Base-by-base conservation (phyloP, 768 basidiomycete genomes). In the Tricholoma saponaceum region DNA sequence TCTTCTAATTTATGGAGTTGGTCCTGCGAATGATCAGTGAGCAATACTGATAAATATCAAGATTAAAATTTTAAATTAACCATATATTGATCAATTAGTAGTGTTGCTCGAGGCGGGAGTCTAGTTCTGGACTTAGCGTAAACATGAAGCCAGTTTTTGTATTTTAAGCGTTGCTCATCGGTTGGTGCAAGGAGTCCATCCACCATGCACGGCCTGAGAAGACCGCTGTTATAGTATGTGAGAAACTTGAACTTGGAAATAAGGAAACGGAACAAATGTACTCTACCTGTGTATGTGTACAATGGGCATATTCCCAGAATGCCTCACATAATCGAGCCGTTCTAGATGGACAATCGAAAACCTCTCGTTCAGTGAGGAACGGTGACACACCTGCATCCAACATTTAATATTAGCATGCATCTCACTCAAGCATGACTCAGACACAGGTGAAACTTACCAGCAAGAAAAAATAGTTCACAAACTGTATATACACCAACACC, bases 131-230 rank as follows among this genome's bases (percentile, higher is more conserved):
- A 50, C 52, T 66, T 65, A 5, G 47, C 67, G 59, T 57, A 65
- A 2, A 68, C 62, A 56, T 64, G 61, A 13, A 68, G 61, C 67
- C 65, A 66, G 18, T 58, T 33, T 12, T 28, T 51, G 54, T 68
- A 66, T 16, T 26, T 25, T 12, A 63, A 52, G 5, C 59, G 49
- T 26, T 68, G 59, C n/a, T 56, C 25, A 8, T 41, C 20, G 30
- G 51, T 57, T 7, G 59, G 59, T 3, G 59, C 59, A 37, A 60
- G 57, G 25, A 60, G 35, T 7, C 51, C 52, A 49, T 60, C 41
- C 16, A 53, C 32, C 43, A 54, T 60, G 13, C 41, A 28, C 8
- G 47, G 41, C 3, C 26, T 10, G 20, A 60, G 57, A 30, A 61
- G 54, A 10, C 41, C 20, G 7, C 39, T 41, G n/a, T 5, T n/a